These are phyloP conservation scores for Digitaria exilis DNA, from an alignment of 202 grass and related monocot species.

Conservation along the genomic window DNA sequence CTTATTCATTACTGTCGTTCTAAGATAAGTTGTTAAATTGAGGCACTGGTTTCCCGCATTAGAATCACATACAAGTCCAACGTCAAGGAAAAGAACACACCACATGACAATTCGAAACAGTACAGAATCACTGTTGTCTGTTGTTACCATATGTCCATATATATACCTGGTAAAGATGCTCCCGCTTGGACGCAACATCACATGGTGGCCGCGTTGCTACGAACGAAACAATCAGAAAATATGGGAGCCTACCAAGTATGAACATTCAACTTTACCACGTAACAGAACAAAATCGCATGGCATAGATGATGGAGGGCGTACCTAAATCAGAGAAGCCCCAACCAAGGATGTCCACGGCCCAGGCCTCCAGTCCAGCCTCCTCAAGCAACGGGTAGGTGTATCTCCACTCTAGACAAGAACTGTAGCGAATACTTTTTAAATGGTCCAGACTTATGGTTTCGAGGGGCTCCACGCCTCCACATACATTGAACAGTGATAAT, in stretches of 20 bases:
- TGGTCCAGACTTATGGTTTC: conserved; percentile 14
- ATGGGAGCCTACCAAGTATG: conserved; percentile 9
- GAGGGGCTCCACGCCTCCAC: neutral
- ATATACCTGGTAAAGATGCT: conserved; percentile 92
- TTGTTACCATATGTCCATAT: neutral
- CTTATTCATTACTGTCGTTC: neutral
- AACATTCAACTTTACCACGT: conserved; percentile 25
- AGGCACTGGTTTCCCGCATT: neutral
- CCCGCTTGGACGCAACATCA: conserved; percentile 68
- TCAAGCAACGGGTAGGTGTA: conserved; percentile 86
- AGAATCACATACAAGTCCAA: neutral
- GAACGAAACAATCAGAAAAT: conserved; percentile 14
- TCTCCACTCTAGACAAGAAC: conserved; percentile 99
- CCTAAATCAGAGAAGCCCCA: conserved; percentile 98
- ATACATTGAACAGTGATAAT: neutral
- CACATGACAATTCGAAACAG: neutral
- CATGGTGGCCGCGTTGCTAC: conserved; percentile 69
- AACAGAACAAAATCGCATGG: neutral
- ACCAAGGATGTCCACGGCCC: conserved; percentile 97
- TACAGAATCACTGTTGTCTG: neutral
- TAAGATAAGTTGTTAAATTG: neutral
- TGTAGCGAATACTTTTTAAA: conserved; percentile 54
- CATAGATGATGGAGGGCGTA: conserved; percentile 27
- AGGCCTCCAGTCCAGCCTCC: conserved; percentile 77
- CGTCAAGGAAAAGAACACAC: conserved; percentile 1